Percentiles rank a stretch among this genome's conserved stretches.
These are phyloP conservation scores for Sporisorium iseilematis-ciliati DNA, from an alignment of 1,284 basidiomycete genomes.

Conservation along the genomic window DNA sequence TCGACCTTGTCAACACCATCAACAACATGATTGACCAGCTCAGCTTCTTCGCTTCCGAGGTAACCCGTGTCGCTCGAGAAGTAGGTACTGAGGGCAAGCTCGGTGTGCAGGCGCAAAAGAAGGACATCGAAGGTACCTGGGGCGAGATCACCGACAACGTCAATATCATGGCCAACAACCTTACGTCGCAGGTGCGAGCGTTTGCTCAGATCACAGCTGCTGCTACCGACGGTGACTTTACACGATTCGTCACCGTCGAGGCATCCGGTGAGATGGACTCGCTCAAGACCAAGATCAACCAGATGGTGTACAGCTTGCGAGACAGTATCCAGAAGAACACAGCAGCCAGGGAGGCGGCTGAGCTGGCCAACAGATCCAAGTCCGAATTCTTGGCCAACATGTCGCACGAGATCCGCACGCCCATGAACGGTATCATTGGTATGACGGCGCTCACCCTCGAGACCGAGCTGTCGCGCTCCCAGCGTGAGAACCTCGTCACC, in stretches of 20 bases:
- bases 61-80: constrained; percentile 93
- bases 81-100: constrained; percentile 97
- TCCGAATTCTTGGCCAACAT: constrained; percentile 81
- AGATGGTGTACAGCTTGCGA: constrained; percentile 98
- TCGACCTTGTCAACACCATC: constrained; percentile 83
- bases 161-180: constrained; percentile 76
- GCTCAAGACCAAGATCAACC: constrained; percentile 98
- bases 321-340: constrained; percentile 99
- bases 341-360: constrained; percentile 94
- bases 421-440: constrained; percentile 85
- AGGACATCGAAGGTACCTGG: constrained; percentile 97
- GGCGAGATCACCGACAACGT: constrained; percentile 92
- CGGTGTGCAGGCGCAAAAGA: constrained; percentile 96
- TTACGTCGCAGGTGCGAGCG: constrained; percentile 98
- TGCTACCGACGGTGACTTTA: constrained; percentile 98
- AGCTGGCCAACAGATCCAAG: constrained; percentile 91
- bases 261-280: constrained; percentile 99
- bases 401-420: constrained; percentile 70
- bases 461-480: constrained; percentile 86
- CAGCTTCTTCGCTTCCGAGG: constrained; percentile 91
- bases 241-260: constrained; percentile 98
- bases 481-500: constrained; percentile 93
- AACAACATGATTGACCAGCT: constrained; percentile 73
- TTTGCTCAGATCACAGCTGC: constrained; percentile 99
- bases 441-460: constrained; percentile 99